Percentiles rank a stretch among this genome's conserved stretches.
Conservation (phyloP, 2,329 filamentous ascomycete genomes). For the Aspergillus quadrilineatus region DNA sequence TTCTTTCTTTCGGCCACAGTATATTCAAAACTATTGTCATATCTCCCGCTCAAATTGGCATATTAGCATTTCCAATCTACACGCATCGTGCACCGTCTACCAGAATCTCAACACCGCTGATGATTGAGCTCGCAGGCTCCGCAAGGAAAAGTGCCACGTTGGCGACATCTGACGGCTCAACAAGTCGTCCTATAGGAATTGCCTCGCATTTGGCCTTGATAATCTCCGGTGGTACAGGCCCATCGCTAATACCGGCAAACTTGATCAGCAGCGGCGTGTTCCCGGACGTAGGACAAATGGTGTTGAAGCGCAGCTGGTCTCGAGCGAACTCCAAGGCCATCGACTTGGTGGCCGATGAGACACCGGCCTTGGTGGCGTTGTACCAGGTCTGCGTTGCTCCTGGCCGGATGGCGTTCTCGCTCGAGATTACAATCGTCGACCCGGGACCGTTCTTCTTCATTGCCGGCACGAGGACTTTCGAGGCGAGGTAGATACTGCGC, state of each 20-base stretch:
- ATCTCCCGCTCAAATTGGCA: neutral
- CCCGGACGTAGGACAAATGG: conserved; percentile 2
- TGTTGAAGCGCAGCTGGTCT: conserved; percentile 8
- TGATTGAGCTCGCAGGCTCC: conserved; percentile 16
- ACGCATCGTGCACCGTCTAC: conserved; percentile 15
- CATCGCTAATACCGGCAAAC: conserved; percentile 14
- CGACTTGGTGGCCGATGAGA: conserved; percentile 7
- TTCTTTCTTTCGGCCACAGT: too few species aligned
- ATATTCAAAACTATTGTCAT: too few species aligned
- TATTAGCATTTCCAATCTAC: neutral
- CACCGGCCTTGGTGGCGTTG: conserved; percentile 9
- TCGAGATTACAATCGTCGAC: conserved; percentile 4
- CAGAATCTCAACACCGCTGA: conserved; percentile 15
- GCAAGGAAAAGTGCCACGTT: conserved; percentile 17
- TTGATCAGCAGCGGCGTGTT: conserved; percentile 5
- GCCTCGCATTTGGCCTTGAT: conserved; percentile 16
- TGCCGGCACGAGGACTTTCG: conserved; percentile 5
- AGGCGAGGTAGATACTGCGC: conserved; percentile 9
- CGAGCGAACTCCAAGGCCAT: conserved; percentile 5
- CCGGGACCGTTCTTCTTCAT: conserved; percentile 8
- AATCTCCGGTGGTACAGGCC: conserved; percentile 16
- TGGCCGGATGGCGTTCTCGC: conserved; percentile 9
- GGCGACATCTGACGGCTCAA: conserved; percentile 15
- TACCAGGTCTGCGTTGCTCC: conserved; percentile 8
- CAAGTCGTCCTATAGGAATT: conserved; percentile 16